These are phyloP conservation scores for Dictyostelium intermedium DNA, from an alignment of 78 protist species.

Conservation along the genomic window DNA sequence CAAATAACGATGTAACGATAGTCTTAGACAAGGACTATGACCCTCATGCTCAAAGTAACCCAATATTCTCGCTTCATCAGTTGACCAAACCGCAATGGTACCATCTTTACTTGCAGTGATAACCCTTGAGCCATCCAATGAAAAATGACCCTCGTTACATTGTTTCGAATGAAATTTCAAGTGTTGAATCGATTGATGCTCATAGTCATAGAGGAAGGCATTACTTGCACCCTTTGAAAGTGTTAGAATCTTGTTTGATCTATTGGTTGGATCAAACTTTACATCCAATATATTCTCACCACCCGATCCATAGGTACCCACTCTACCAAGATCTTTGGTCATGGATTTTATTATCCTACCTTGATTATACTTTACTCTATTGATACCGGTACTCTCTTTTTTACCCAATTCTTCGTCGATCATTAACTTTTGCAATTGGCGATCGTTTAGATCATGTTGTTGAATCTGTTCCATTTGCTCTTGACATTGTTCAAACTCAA, in stretches of 20 bases:
- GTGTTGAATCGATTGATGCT: not conserved
- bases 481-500: not conserved
- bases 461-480: not conserved
- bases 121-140: not conserved
- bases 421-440: not conserved
- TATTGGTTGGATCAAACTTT: not conserved
- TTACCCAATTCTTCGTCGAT: not conserved
- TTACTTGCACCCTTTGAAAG: not conserved
- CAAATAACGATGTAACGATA: not conserved
- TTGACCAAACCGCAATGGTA: not conserved
- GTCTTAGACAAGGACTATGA: not conserved
- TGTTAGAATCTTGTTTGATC: not conserved
- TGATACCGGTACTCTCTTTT: not conserved
- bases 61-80: not conserved
- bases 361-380: not conserved
- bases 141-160: not conserved
- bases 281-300: conserved; percentile 4
- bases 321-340: not conserved
- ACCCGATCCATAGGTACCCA: not conserved
- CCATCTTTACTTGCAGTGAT: not conserved
- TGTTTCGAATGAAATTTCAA: not conserved
- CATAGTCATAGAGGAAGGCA: not conserved
- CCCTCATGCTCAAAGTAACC: not conserved
- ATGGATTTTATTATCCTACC: not conserved
- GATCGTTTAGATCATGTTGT: not conserved